Evolutionary conservation across 2,329 filamentous ascomycete species (phyloP).

Genomic region (Alternaria conjuncta): DNA sequence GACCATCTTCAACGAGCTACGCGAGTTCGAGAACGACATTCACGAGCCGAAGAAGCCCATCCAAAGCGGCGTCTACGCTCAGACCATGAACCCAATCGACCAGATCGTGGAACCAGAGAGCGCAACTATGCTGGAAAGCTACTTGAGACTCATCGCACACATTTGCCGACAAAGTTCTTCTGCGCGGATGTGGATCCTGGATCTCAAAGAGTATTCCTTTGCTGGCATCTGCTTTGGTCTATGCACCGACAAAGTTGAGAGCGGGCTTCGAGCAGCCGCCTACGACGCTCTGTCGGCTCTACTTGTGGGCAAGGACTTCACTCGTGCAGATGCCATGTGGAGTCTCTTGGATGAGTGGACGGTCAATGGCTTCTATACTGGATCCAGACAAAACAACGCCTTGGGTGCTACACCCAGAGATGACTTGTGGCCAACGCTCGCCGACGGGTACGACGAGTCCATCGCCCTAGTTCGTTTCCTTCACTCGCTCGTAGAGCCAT

Average conservation of each 20-base stretch:
- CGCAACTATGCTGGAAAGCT: conserved; percentile 95
- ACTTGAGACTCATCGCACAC: conserved; percentile 85
- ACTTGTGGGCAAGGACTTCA: conserved; percentile 73
- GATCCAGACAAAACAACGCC: conserved; percentile 38
- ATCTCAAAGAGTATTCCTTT: conserved; percentile 70
- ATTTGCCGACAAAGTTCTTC: conserved; percentile 75
- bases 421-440: conserved; percentile 73
- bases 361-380: conserved; percentile 42
- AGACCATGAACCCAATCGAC: conserved; percentile 45
- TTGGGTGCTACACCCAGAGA: conserved; percentile 33
- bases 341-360: conserved; percentile 79
- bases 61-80: conserved; percentile 63
- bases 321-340: conserved; percentile 79
- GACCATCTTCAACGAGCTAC: conserved; percentile 89
- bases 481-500: conserved; percentile 72
- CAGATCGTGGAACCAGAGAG: conserved; percentile 87
- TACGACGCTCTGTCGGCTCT: conserved; percentile 80
- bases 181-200: conserved; percentile 76
- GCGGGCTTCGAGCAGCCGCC: conserved; percentile 79
- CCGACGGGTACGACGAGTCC: conserved; percentile 81
- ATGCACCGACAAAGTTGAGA: conserved; percentile 76
- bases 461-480: conserved; percentile 83
- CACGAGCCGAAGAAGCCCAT: conserved; percentile 71
- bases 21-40: conserved; percentile 80
- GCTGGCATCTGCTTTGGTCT: conserved; percentile 78